Evolutionary conservation across 225 moss, liverwort and hornwort species (phyloP).

Genomic region (Marchantia polymorpha): DNA sequence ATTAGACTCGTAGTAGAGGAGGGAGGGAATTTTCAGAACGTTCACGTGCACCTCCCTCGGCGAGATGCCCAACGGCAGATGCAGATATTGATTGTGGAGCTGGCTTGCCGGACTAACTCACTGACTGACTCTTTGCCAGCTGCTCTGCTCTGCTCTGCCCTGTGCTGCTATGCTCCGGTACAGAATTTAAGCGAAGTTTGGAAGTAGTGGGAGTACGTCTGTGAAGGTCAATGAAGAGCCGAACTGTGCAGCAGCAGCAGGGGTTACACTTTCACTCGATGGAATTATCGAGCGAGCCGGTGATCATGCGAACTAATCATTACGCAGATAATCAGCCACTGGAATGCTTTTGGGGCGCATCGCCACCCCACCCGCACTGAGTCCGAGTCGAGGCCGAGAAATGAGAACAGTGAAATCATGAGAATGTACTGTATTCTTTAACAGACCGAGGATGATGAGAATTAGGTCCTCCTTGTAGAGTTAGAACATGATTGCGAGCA

Average conservation of each 20-base stretch:
- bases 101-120: not conserved
- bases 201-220: not conserved
- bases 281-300: not conserved
- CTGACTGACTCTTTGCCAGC: too few species aligned
- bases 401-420: not conserved
- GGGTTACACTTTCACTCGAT: not conserved
- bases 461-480: not conserved
- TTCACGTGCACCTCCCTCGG: slow-evolving; percentile 7
- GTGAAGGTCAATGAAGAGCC: slow-evolving; percentile 7
- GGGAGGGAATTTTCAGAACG: not conserved
- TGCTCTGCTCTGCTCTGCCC: not conserved
- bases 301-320: slow-evolving; percentile 6
- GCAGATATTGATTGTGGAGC: not conserved
- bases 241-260: not conserved
- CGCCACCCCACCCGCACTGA: not conserved
- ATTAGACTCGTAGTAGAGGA: not conserved
- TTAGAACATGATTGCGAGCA: not conserved
- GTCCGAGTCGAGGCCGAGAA: not conserved
- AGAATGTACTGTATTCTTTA: not conserved
- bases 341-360: not conserved
- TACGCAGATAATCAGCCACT: not conserved
- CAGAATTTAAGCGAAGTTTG: not conserved
- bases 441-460: not conserved
- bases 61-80: not conserved
- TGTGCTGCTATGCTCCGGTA: not conserved